phyloP scores from a whole-genome alignment of 371 early-diverging fungal species.

The Mortierella sp. region DNA sequence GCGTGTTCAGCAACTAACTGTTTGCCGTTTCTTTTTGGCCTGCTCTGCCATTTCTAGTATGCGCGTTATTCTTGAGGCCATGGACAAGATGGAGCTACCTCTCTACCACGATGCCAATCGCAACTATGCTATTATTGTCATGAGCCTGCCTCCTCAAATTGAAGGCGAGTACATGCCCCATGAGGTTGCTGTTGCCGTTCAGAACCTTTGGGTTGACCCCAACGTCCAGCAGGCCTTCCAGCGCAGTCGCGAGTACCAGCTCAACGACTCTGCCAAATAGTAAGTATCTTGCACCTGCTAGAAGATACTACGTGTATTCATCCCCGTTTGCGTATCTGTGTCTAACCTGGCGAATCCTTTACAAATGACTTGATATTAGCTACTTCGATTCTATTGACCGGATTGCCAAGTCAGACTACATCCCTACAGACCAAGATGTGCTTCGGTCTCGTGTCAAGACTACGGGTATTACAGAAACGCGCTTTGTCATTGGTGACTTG shows the following conservation, averaged over 20 bases:
- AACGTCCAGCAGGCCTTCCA: conserved; percentile 87
- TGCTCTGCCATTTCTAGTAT: conserved; percentile 62
- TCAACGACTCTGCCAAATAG: conserved; percentile 93
- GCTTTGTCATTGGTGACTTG: conserved; percentile 87
- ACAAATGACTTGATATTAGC: conserved; percentile 45
- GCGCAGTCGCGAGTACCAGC: conserved; percentile 92
- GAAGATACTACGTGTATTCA: neutral
- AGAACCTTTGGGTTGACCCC: conserved; percentile 85
- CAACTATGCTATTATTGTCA: conserved; percentile 75
- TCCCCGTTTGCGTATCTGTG: neutral
- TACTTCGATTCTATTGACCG: conserved; percentile 94
- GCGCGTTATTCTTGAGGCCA: conserved; percentile 95
- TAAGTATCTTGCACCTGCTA: conserved; percentile 59
- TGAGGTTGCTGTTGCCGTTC: conserved; percentile 84
- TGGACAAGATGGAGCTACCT: conserved; percentile 86
- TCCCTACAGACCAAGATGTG: conserved; percentile 94
- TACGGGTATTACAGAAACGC: conserved; percentile 92
- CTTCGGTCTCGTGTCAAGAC: conserved; percentile 90
- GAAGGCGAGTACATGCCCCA: conserved; percentile 86
- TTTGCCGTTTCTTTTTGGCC: neutral
- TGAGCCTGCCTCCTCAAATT: conserved; percentile 86
- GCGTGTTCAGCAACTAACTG: neutral
- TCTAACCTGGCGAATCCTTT: neutral
- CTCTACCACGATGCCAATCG: conserved; percentile 75
- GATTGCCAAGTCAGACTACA: conserved; percentile 81